Conservation (phyloP, 2,329 filamentous ascomycete genomes). For the Alternaria sp. region DNA sequence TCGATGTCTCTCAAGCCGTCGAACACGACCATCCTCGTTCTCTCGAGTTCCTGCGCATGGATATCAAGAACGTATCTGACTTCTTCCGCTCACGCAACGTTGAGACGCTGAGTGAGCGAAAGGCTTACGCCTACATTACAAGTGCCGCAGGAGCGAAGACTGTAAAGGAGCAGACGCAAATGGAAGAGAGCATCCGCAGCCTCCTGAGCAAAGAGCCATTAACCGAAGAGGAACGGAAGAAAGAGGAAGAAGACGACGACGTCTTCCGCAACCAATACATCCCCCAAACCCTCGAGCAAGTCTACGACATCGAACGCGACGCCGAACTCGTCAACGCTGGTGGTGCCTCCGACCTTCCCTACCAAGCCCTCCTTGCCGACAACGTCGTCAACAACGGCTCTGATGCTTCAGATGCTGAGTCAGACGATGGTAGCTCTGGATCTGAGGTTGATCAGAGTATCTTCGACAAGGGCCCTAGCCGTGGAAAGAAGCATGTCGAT, state of each 20-base stretch:
- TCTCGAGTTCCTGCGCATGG: slow-evolving; percentile 94
- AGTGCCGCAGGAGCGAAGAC: slow-evolving; percentile 60
- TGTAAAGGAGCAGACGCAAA: slow-evolving; percentile 64
- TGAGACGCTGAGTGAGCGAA: slow-evolving; percentile 77
- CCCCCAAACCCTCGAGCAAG: slow-evolving; percentile 91
- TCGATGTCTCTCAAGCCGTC: slow-evolving; percentile 96
- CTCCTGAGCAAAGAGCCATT: slow-evolving; percentile 65
- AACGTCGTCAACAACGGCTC: slow-evolving; percentile 58
- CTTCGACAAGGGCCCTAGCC: slow-evolving; percentile 43
- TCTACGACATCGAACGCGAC: slow-evolving; percentile 95
- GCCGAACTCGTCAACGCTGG: slow-evolving; percentile 77
- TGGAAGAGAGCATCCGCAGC: slow-evolving; percentile 68
- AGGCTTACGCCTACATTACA: slow-evolving; percentile 85
- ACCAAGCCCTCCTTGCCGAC: slow-evolving; percentile 81
- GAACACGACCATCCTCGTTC: slow-evolving; percentile 95
- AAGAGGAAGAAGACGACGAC: slow-evolving; percentile 80
- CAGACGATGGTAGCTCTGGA: slow-evolving; percentile 23
- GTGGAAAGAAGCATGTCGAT: slow-evolving; percentile 72
- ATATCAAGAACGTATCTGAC: slow-evolving; percentile 94
- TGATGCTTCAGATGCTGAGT: slow-evolving; percentile 49
- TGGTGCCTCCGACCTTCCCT: slow-evolving; percentile 78
- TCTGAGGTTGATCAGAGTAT: slow-evolving; percentile 40
- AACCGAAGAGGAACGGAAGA: slow-evolving; percentile 58
- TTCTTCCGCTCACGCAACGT: slow-evolving; percentile 91
- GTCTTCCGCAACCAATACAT: slow-evolving; percentile 98